Conservation (phyloP, 768 basidiomycete species). For the Coprinopsis cinerea region DNA sequence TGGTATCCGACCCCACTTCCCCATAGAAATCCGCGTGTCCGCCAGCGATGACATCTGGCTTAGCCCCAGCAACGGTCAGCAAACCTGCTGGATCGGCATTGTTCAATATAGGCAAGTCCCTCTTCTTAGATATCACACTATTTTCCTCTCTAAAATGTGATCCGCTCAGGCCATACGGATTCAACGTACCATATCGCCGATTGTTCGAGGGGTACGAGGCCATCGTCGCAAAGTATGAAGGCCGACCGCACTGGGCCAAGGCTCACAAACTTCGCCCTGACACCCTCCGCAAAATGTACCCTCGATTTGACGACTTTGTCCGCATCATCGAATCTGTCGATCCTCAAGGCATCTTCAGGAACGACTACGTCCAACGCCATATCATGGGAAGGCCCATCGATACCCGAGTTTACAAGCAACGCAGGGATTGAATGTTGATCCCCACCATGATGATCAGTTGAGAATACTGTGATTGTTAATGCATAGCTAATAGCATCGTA, state of each 20-base stretch:
- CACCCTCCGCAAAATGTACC: constrained; percentile 64
- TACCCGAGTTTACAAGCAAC: constrained; percentile 35
- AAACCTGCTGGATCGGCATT: constrained; percentile 93
- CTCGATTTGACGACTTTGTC: constrained; percentile 74
- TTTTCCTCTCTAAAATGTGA: constrained; percentile 4
- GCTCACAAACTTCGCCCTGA: constrained; percentile 68
- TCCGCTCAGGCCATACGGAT: constrained; percentile 71
- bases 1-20: constrained; percentile 86
- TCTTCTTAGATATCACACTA: background rate
- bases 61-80: constrained; percentile 74
- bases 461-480: no score
- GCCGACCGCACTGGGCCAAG: constrained; percentile 97
- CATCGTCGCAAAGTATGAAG: constrained; percentile 63
- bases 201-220: constrained; percentile 73
- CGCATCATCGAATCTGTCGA: constrained; percentile 64
- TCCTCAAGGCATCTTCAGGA: constrained; percentile 72
- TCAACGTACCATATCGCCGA: constrained; percentile 73
- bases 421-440: constrained; percentile 8
- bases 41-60: constrained; percentile 91
- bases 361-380: constrained; percentile 87
- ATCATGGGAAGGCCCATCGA: constrained; percentile 58
- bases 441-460: no score
- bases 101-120: constrained; percentile 86
- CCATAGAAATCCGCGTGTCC: constrained; percentile 88
- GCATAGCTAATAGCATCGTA: background rate